Conservation (phyloP, 805 yeast species). For the Ogataea minuta region DNA sequence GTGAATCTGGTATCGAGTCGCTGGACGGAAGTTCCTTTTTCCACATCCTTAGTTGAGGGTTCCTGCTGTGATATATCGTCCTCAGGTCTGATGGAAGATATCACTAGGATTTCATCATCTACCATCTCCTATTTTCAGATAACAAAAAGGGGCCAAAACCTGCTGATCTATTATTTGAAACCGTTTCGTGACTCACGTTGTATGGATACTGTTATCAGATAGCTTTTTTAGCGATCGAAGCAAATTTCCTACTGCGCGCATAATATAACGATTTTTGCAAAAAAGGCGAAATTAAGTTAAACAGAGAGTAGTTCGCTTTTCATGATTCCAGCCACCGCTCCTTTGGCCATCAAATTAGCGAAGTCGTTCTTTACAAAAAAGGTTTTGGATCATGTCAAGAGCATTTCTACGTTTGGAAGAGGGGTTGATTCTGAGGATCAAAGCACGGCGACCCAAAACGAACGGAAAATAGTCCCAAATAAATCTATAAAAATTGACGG, state of each 20-base stretch:
- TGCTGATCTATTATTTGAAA: no score
- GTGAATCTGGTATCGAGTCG: slow-evolving; percentile 1
- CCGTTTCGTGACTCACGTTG: no score
- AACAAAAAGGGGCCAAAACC: no score
- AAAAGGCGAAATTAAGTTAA: neutral
- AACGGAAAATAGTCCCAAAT: neutral
- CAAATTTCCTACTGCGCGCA: no score
- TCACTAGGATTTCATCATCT: no score
- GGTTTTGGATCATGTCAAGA: neutral
- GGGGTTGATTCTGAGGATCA: slow-evolving; percentile 1
- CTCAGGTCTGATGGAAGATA: no score
- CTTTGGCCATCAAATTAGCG: neutral
- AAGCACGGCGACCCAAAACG: neutral
- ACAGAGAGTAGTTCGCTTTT: neutral
- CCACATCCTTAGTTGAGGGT: neutral
- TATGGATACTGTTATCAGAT: no score
- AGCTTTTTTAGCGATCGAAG: no score
- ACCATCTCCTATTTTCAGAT: no score
- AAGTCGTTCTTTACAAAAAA: neutral
- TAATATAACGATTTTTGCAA: no score
- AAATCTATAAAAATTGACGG: slow-evolving; percentile 19
- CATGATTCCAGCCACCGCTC: neutral
- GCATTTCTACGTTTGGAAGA: neutral
- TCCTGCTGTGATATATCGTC: neutral
- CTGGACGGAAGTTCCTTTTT: neutral